phyloP scores from a whole-genome alignment of 2,329 filamentous ascomycete species.

The Fusarium irregulare region DNA sequence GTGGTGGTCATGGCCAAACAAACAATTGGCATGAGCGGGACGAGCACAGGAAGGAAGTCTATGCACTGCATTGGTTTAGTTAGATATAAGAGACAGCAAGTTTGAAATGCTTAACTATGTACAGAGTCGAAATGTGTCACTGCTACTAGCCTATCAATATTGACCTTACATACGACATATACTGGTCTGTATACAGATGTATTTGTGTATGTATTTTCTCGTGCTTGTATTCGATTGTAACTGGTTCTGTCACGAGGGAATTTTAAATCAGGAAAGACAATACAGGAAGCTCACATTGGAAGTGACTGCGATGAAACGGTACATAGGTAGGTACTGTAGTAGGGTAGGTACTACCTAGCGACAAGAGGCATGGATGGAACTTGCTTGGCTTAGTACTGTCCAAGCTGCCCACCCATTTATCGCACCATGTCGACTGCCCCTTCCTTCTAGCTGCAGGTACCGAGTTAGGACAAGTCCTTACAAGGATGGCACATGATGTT shows the following conservation, averaged over 20 bases:
- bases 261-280: conserved; percentile 4
- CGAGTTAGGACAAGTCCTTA: conserved; percentile 37
- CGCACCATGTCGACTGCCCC: conserved; percentile 27
- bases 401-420: conserved; percentile 21
- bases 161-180: neutral
- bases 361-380: conserved; percentile 5
- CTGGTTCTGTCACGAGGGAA: neutral
- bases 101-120: conserved; percentile 24
- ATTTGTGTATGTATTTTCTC: neutral
- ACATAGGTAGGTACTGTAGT: neutral
- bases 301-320: neutral
- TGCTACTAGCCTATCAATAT: neutral
- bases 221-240: neutral
- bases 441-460: conserved; percentile 41
- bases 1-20: conserved; percentile 1
- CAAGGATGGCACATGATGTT: conserved; percentile 27
- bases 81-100: conserved; percentile 15
- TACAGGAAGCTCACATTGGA: neutral
- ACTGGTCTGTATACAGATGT: neutral
- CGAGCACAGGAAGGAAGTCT: conserved; percentile 2
- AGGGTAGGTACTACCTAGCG: neutral
- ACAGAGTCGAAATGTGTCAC: conserved; percentile 17
- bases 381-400: conserved; percentile 13
- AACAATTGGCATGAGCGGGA: conserved; percentile 2
- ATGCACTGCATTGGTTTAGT: neutral